Evolutionary conservation across 306 rosid genomes (phyloP).

Genomic region (Vigna radiata): DNA sequence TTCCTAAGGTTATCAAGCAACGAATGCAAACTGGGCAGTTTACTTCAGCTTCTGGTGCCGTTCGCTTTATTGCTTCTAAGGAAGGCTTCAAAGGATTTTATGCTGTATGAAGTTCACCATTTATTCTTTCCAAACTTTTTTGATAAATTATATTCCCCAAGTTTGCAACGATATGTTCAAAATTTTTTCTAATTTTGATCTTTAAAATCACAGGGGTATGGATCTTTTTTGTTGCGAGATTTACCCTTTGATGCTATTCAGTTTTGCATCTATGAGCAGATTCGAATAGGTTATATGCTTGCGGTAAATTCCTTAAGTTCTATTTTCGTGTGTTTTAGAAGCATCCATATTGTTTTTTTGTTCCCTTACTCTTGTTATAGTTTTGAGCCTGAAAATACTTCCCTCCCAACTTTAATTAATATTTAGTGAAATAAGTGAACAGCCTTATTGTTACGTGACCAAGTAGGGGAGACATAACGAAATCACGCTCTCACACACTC

Average conservation of each 20-base stretch:
- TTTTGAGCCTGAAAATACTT: not conserved
- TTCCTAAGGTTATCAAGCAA: constrained; percentile 90
- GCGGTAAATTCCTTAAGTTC: constrained; percentile 63
- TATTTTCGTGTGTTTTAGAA: constrained; percentile 20
- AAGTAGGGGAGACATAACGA: too few species aligned
- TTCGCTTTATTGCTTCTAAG: constrained; percentile 74
- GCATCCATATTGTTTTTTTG: not conserved
- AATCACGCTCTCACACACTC: too few species aligned
- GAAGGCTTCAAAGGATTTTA: constrained; percentile 91
- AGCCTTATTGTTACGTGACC: too few species aligned
- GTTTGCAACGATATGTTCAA: constrained; percentile 11
- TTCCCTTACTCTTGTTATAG: not conserved
- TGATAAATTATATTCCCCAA: constrained; percentile 20
- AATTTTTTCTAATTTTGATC: constrained; percentile 26
- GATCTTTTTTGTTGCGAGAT: constrained; percentile 88
- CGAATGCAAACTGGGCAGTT: constrained; percentile 98
- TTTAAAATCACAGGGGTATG: constrained; percentile 73
- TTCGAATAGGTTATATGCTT: constrained; percentile 82
- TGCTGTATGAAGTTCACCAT: constrained; percentile 63
- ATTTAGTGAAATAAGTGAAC: too few species aligned
- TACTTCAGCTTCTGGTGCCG: constrained; percentile 82
- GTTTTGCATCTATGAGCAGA: constrained; percentile 94
- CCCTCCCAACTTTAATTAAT: too few species aligned
- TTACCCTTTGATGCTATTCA: constrained; percentile 96
- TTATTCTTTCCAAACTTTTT: constrained; percentile 18